Conservation (phyloP, 306 rosid genomes). For the Acacia crassicarpa region DNA sequence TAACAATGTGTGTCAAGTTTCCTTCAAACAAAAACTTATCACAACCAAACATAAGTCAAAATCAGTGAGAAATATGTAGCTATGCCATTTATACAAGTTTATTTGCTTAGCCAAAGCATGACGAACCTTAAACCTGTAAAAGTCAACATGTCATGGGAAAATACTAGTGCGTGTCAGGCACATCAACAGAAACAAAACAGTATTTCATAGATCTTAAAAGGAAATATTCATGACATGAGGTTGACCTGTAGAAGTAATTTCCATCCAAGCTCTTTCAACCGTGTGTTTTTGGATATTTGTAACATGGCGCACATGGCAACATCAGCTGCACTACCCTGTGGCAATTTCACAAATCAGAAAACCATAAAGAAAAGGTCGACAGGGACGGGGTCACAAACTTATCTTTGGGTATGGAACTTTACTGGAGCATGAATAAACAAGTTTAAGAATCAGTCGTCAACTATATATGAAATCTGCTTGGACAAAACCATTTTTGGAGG, state of each 20-base stretch:
- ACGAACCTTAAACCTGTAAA: not conserved
- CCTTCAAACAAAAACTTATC: not conserved
- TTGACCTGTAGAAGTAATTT: slow-evolving; percentile 87
- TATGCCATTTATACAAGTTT: not conserved
- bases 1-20: slow-evolving; percentile 10
- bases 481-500: not conserved
- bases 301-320: slow-evolving; percentile 99
- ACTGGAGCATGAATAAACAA: not conserved
- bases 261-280: slow-evolving; percentile 87
- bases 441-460: not conserved
- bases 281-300: slow-evolving; percentile 62
- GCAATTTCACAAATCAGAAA: slow-evolving; percentile 40
- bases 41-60: not conserved
- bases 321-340: slow-evolving; percentile 98
- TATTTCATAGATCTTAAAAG: not conserved
- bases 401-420: not conserved
- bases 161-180: not conserved
- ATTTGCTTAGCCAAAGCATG: not conserved
- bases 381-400: not conserved
- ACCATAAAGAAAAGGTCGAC: slow-evolving; percentile 10
- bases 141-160: not conserved
- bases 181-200: not conserved
- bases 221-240: slow-evolving; percentile 19
- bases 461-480: not conserved
- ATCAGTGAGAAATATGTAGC: not conserved